Evolutionary conservation across 805 yeast genomes (phyloP).

Genomic region (Kazachstania africana): DNA sequence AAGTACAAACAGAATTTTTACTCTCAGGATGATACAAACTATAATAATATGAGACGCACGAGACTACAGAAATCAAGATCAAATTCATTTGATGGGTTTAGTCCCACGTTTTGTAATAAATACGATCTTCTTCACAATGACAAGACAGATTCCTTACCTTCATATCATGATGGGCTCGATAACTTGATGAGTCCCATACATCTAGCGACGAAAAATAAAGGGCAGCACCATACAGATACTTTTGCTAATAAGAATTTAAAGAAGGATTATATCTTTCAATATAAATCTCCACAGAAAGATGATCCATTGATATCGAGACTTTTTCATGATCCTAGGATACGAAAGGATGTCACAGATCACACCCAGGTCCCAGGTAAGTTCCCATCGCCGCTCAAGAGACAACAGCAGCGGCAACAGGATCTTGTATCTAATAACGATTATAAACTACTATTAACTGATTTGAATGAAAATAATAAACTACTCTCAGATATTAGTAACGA

Average conservation of each 20-base stretch:
- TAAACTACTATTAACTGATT: not conserved
- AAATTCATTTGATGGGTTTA: conserved; percentile 17
- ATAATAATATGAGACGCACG: conserved; percentile 4
- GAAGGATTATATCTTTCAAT: conserved; percentile 5
- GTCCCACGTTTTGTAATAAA: conserved; percentile 13
- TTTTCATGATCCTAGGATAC: conserved; percentile 6
- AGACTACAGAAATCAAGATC: conserved; percentile 9
- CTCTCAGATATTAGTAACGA: conserved; percentile 10
- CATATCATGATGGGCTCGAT: not conserved
- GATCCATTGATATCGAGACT: conserved; percentile 18
- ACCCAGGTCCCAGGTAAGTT: conserved; percentile 21
- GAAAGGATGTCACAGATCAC: not conserved
- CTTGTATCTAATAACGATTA: not conserved
- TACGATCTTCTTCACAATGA: conserved; percentile 15
- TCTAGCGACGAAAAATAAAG: conserved; percentile 7
- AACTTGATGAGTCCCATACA: conserved; percentile 9
- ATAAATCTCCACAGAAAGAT: conserved; percentile 11
- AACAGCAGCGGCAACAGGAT: not conserved
- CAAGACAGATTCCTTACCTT: not conserved
- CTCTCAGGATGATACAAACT: conserved; percentile 20
- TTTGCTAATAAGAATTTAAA: conserved; percentile 10
- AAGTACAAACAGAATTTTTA: conserved; percentile 9
- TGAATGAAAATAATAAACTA: conserved; percentile 1
- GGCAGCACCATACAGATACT: conserved; percentile 19
- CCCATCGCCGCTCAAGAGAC: conserved; percentile 24